Evolutionary conservation across 2,329 filamentous ascomycete species (phyloP).

Genomic region (Gyromitra esculenta): DNA sequence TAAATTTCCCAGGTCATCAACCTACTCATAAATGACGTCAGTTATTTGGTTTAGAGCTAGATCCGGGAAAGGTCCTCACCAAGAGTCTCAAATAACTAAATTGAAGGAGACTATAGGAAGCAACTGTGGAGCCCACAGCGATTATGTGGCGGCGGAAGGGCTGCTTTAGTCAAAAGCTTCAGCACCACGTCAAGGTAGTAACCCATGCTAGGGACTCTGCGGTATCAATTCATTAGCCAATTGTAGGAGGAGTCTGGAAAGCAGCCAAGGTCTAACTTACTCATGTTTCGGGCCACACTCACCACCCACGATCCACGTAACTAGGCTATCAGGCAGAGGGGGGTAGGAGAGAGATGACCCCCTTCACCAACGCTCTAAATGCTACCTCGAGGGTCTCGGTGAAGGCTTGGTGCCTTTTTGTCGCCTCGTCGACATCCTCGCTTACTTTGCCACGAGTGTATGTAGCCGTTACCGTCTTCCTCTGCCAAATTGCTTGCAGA

Average conservation of each 20-base stretch:
- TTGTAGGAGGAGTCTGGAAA: too few species aligned
- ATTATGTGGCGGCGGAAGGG: neutral
- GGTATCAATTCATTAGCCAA: too few species aligned
- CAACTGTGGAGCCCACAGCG: neutral
- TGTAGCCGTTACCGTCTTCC: neutral
- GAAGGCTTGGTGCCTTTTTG: conserved; percentile 11
- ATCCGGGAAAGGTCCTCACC: too few species aligned
- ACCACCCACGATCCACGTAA: too few species aligned
- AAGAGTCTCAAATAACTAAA: neutral
- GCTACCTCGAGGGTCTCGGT: neutral
- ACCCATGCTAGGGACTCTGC: neutral
- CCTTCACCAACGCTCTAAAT: neutral
- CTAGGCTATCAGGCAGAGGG: too few species aligned
- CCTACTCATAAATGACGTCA: too few species aligned
- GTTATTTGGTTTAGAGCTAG: too few species aligned
- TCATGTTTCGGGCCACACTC: too few species aligned
- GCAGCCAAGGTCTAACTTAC: too few species aligned
- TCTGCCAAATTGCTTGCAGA: neutral
- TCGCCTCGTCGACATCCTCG: neutral
- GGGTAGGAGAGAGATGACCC: too few species aligned
- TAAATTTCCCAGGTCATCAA: too few species aligned
- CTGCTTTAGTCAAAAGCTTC: neutral
- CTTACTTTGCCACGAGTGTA: neutral
- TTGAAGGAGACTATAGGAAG: neutral
- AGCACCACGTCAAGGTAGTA: conserved; percentile 1